Evolutionary conservation across 2,329 filamentous ascomycete genomes (phyloP), one percentile per base, ranked within the genome.

Genomic region (Lachnellula hyalina): DNA sequence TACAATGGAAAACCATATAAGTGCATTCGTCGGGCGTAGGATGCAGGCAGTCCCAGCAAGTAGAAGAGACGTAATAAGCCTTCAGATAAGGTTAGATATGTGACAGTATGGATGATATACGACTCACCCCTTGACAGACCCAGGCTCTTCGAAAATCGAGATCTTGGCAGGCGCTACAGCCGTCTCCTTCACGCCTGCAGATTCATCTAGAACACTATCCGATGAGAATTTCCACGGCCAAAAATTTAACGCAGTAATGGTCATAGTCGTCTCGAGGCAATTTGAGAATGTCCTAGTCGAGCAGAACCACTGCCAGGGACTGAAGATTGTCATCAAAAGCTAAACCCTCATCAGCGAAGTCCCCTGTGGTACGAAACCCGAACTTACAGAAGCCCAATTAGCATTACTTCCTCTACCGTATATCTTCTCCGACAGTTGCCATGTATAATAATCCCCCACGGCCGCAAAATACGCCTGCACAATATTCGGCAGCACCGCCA

Each of bases 271-370:
- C 75, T 99, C 94, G 4, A 97, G 76, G 51, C 86, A 94, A 73
- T 99, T 99, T 52, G 93, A 96, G 67, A 99, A 87, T 0, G 94
- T 96, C 47, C 94, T 82, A 0, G 91, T 93, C 1, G 91, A 94
- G 73, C 87, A 94, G 72, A 94, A 97, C 89, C 90, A 97, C 70
- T 96, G 90, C 91, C 94, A 99, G 6, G 94, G 90, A 71, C 85
- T 96, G 65, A 85, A 75, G 44, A 88, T 71, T 3, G 84, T 85
- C 72, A 94, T 79, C 55, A 81, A 78, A 46, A 96, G 76, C 85
- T 91, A 70, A 47, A 49, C 21, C 56, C 36, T 5, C 8, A 53
- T 51, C 41, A 47, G 53, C 35, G 7, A 35, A 48, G 55, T 52
- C 57, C 23, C 9, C 77, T 84, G 67, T 11, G 15, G 9, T 23